Base-by-base conservation (phyloP, 2,329 filamentous ascomycete genomes). In the Clonostachys rosea region DNA sequence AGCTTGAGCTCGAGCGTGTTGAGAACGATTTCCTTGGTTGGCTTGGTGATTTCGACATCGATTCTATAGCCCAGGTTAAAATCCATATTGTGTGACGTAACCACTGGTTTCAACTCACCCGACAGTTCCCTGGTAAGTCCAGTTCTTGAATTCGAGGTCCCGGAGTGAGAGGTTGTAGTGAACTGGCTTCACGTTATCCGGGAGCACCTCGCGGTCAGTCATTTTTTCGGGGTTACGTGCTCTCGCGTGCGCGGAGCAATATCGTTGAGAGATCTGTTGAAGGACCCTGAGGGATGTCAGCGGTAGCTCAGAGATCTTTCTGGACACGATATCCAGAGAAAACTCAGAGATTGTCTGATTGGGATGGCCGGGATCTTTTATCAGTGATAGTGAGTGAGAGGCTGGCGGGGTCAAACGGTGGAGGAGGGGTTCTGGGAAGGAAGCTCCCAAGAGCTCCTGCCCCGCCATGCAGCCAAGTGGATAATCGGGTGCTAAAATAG, bases 1-100 rank as follows among this genome's bases (percentile, higher is more conserved):
- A 97, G 78, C 62, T 88, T 87, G 58, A 99, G 79, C 64, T 96
- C 84, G 60, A 94, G 82, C 40, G 87, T 77, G 68, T 99, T 99
- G 65, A 97, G 73, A 40, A 88, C 81, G 52, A 99, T 83, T 56
- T 90, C 80, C 59, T 81, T 88, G 54, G 86, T 87, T 34, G 84
- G 71, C 62, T 85, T 82, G 55, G 78, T 76, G 64, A 97, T 77
- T 49, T 86, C 81, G 49, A 86, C 77, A 55, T 87, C 79, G 64
- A 99, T 95, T 54, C 82, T 86, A 53, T 34, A 52, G 8, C 36
- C 36, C 14, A 4, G 10, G 36, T 39, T 39, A 39, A 13, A 16
- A 37, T 10, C 16, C 53, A 42, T 33, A 24, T 40, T 30, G 14
- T 51, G 47, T 51, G 50, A 44, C 44, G 20, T 43, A 45, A 47